Evolutionary conservation across 495 filamentous ascomycete species (phyloP), one percentile per base, ranked within the genome.

Genomic region (Daldinia concentrica): DNA sequence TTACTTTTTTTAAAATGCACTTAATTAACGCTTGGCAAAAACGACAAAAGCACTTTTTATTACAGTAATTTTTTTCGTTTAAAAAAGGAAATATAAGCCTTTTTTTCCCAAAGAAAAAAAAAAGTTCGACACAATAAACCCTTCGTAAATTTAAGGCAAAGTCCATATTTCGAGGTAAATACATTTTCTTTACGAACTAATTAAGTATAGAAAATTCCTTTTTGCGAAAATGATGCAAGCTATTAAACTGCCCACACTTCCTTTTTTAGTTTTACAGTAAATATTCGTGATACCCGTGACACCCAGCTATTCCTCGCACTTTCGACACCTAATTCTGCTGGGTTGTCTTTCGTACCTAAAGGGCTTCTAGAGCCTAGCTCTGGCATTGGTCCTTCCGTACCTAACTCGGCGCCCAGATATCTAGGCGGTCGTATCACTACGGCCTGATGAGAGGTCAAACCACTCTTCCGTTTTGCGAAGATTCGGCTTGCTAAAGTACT

Each of bases 201-300:
- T 4, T 15, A 7, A 3, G 4, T 27, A 52, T 1, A 1, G 5
- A 32, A 7, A 19, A 22, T 19, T 19, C 6, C 27, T 36, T 36
- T n/a, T 36, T 22, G 8, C 7, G 6, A 34, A 14, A 14, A 17
- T 36, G 29, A 17, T 19, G 15, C 4, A n/a, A 52, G n/a, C 30
- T 22, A n/a, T 71, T 12, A 72, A 37, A 60, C 60, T 17, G 64
- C 58, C 56, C 55, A 64, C 11, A 58, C 60, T 8, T 72, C 70
- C 50, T 72, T 72, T 48, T 14, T 72, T 26, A 52, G 36, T 26
- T 48, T 68, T 14, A 34, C 56, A 0, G 72, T 54, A 11, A 76
- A 69, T 4, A 74, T 74, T 8, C 74, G 69, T 24, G 76, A 78
- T 7, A 78, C 67, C 1, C 66, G 66, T 6, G 76, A 78, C 69